A percentile compares a stretch with the other conserved stretches of the same genome.
These are phyloP conservation scores for Calonectria honghensis DNA, from an alignment of 2,329 filamentous ascomycete species.

Conservation along the genomic window DNA sequence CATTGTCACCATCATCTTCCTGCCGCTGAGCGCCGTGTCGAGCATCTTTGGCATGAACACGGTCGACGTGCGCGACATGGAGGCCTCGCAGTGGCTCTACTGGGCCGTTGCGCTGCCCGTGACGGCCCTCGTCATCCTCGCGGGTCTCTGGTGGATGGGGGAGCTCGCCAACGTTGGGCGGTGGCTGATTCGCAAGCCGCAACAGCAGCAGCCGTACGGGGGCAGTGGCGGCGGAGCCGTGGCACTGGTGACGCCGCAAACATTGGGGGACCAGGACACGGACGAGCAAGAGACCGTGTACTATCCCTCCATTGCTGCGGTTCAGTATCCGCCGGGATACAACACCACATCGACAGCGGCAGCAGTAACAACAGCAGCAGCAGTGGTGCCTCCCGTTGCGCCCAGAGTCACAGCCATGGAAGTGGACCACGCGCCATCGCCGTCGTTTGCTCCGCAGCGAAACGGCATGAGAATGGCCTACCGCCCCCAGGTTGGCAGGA, in stretches of 20 bases:
- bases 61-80: conserved; percentile 69
- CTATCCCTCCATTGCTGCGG: background rate
- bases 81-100: conserved; percentile 68
- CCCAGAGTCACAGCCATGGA: background rate
- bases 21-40: conserved; percentile 67
- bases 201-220: conserved; percentile 32
- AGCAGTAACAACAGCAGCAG: background rate
- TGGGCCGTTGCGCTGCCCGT: conserved; percentile 70
- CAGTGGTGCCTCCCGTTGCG: background rate
- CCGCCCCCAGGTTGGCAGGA: background rate
- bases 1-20: conserved; percentile 69
- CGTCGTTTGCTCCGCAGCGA: background rate
- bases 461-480: background rate
- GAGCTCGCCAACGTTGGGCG: conserved; percentile 61
- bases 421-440: background rate
- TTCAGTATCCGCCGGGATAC: background rate
- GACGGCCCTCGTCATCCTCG: conserved; percentile 63
- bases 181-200: conserved; percentile 54
- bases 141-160: conserved; percentile 65
- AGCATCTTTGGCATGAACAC: conserved; percentile 74
- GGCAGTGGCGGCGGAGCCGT: conserved; percentile 11
- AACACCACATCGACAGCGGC: background rate
- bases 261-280: conserved; percentile 5
- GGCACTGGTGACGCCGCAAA: conserved; percentile 36
- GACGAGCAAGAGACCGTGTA: background rate